phyloP scores from a whole-genome alignment of 148 eudicot genomes.

The Rhododendron henanense region DNA sequence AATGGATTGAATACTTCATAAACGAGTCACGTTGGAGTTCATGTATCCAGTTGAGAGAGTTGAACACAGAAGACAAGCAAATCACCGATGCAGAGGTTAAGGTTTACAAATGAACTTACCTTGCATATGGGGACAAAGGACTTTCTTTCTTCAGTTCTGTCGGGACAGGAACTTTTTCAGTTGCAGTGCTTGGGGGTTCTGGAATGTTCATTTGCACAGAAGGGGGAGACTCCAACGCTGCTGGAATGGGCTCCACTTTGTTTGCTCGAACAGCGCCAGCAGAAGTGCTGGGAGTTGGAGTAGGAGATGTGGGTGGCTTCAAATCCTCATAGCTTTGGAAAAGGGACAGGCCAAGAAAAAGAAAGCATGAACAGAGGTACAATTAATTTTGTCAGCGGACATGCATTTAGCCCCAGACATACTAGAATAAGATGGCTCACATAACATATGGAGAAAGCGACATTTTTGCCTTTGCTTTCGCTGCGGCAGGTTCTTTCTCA shows the following conservation, averaged over 20 bases:
- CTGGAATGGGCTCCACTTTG: conserved; percentile 7
- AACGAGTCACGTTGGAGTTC: not conserved
- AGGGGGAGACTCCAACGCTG: conserved; percentile 1
- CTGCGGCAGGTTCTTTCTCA: conserved; percentile 32
- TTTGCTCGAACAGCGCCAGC: conserved; percentile 18
- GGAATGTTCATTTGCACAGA: conserved; percentile 5
- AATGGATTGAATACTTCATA: not conserved
- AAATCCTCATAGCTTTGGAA: conserved; percentile 51
- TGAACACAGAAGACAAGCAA: not conserved
- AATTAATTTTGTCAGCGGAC: not conserved
- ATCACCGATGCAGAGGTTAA: not conserved
- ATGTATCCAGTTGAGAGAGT: not conserved
- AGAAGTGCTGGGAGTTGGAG: conserved; percentile 28
- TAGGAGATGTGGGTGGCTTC: conserved; percentile 69
- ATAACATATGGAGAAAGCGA: conserved; percentile 64
- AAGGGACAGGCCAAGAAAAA: not conserved
- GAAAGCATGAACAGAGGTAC: not conserved
- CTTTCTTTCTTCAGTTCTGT: conserved; percentile 7
- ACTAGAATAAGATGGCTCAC: conserved; percentile 36
- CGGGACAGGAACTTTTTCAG: conserved; percentile 6
- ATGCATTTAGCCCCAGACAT: not conserved
- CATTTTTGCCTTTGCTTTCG: conserved; percentile 27
- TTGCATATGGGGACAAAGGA: conserved; percentile 24
- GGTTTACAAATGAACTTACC: conserved; percentile 6
- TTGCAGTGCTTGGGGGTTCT: conserved; percentile 13